A percentile compares a stretch with the other conserved stretches of the same genome.
Conservation (phyloP, 805 yeast species). For the Yarrowia osloensis region DNA sequence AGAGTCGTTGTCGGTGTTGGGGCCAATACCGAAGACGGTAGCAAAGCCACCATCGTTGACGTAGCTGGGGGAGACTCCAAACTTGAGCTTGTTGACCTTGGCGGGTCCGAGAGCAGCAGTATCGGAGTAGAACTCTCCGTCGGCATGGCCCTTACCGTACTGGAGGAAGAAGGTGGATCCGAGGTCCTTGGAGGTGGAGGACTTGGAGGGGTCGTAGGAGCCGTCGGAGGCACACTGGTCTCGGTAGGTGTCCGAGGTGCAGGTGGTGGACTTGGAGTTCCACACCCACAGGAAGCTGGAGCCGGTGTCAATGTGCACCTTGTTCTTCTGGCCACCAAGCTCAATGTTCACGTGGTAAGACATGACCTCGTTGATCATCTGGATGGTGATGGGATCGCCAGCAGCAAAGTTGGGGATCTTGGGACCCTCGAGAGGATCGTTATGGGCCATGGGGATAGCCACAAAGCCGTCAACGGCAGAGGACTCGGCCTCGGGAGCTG, state of each 20-base stretch:
- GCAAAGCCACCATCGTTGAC: conserved; percentile 1
- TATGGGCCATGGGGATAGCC: not conserved
- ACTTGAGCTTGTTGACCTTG: not conserved
- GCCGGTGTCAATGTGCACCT: conserved; percentile 1
- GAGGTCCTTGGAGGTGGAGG: not conserved
- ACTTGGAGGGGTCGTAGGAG: not conserved
- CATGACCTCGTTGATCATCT: conserved; percentile 33
- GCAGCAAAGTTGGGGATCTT: not conserved
- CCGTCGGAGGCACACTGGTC: not conserved
- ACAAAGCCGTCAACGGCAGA: not conserved
- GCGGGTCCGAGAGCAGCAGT: not conserved
- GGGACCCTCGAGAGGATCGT: not conserved
- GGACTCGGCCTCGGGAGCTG: not conserved
- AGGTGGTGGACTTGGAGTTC: conserved; percentile 45
- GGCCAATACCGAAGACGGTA: conserved; percentile 2
- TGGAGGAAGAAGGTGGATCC: not conserved
- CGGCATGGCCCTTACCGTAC: conserved; percentile 4
- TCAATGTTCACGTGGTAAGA: conserved; percentile 38
- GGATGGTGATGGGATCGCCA: not conserved
- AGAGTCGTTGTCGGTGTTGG: not conserved
- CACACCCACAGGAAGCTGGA: conserved; percentile 17
- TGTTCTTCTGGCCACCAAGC: conserved; percentile 47
- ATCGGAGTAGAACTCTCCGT: not conserved
- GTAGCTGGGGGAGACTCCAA: not conserved
- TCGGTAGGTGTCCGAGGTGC: conserved; percentile 15